phyloP scores from a whole-genome alignment of 106 monocot species.

The Chionographis japonica region DNA sequence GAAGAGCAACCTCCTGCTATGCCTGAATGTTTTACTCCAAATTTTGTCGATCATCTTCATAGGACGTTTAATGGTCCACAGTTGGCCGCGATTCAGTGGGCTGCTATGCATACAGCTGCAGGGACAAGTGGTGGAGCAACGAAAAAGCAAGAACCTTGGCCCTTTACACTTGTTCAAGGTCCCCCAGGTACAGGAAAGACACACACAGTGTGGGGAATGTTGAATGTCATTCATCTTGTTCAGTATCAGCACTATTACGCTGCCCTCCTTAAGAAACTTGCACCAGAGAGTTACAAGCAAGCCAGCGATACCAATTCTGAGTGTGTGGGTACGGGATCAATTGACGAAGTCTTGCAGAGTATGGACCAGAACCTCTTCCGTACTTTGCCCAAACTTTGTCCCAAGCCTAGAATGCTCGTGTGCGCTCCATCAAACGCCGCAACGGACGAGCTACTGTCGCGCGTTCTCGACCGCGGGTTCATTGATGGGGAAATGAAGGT shows the following conservation, averaged over 20 bases:
- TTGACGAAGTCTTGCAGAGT: constrained; percentile 92
- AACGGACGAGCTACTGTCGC: constrained; percentile 85
- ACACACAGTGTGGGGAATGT: constrained; percentile 99
- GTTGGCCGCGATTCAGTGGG: constrained; percentile 93
- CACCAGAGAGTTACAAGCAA: constrained; percentile 95
- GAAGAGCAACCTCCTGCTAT: constrained; percentile 83
- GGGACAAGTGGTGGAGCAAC: constrained; percentile 44
- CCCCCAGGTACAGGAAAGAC: constrained; percentile 98
- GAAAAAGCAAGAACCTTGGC: constrained; percentile 91
- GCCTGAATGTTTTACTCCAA: constrained; percentile 94
- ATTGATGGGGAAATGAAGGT: constrained; percentile 99
- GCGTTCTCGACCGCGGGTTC: constrained; percentile 90
- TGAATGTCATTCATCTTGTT: constrained; percentile 97
- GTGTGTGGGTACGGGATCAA: constrained; percentile 51
- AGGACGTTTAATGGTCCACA: constrained; percentile 85
- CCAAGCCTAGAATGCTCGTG: constrained; percentile 96
- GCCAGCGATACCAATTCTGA: constrained; percentile 43
- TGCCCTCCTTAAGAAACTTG: constrained; percentile 91
- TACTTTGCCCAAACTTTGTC: constrained; percentile 90
- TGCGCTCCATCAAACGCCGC: constrained; percentile 99
- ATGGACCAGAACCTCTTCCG: constrained; percentile 94
- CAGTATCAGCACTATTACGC: constrained; percentile 97
- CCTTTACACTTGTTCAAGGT: constrained; percentile 96
- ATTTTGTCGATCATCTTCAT: constrained; percentile 83
- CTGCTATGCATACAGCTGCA: constrained; percentile 96